Base-by-base conservation (phyloP, 208 protist species). In the Crithidia brevicula region DNA sequence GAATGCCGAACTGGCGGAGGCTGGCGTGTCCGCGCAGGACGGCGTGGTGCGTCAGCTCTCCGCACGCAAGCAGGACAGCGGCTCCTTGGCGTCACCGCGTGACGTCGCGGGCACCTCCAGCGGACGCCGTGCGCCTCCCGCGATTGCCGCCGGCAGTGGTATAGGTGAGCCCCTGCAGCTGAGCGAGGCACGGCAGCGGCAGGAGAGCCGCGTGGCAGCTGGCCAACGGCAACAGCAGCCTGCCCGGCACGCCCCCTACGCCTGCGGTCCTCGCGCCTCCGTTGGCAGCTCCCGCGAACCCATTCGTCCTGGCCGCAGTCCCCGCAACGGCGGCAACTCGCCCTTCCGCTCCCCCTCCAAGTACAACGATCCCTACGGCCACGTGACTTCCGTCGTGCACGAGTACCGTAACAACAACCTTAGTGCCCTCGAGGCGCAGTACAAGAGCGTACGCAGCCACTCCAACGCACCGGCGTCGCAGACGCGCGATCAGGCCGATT, bases 381-480 rank as follows among this genome's bases (percentile, higher is more conserved):
- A 88, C 58, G 74, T 86, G 16, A 79, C 51, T 18, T 94, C 82
- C 20, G 83, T 88, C 16, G 69, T 89, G n/a, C 71, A 74, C 52
- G 69, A 83, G n/a, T 82, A 88, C 54, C 68, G 72, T 27, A 45
- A 83, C 23, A 77, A 69, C 34, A 40, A 67, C 52, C 87, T 88
- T 38, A 85, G 56, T 40, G 76, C 75, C 9, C 45, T 84, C 18
- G 85, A 89, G 40, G 83, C 83, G 28, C 83, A 72, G 38, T 75
- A 79, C 68, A 70, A 38, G 40, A 63, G 25, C 28, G 47, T 47
- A 8, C 72, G 79, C 63, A 59, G 58, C 68, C 65, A 67, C 30
- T 72, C 72, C 11, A 60, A 28, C 25, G 22, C 63, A n/a, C 22
- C 46, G 22, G 40, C n/a, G 11, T 30, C 60, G n/a, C 43, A 59